A percentile compares a stretch with the other conserved stretches of the same genome.
phyloP scores from a whole-genome alignment of 1,139 yeast species.

The Maudiozyma humilis region DNA sequence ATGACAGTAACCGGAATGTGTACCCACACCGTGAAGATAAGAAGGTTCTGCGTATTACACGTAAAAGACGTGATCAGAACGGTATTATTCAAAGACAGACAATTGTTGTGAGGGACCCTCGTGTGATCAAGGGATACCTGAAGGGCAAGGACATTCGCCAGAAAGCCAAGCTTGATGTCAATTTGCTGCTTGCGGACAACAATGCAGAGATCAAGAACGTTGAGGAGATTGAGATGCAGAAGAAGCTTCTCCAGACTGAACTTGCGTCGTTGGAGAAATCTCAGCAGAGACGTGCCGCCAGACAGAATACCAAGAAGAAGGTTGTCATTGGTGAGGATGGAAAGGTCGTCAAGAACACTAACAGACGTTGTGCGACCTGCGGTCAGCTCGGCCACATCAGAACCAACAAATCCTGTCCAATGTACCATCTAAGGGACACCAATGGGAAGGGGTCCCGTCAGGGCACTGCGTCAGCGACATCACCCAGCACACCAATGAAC shows the following conservation, averaged over 20 bases:
- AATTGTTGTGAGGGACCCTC: constrained; percentile 73
- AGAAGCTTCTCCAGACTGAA: constrained; percentile 74
- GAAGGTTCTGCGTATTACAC: constrained; percentile 62
- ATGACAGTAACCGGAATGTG: constrained; percentile 30
- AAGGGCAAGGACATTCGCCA: constrained; percentile 71
- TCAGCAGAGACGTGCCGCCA: constrained; percentile 52
- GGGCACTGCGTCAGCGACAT: not conserved
- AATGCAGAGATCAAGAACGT: constrained; percentile 75
- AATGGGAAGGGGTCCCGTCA: not conserved
- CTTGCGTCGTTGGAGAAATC: constrained; percentile 77
- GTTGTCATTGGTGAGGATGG: constrained; percentile 12
- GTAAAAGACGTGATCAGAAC: constrained; percentile 75
- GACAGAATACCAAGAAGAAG: constrained; percentile 49
- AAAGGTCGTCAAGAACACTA: constrained; percentile 48
- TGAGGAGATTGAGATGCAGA: constrained; percentile 71
- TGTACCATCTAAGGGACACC: constrained; percentile 36
- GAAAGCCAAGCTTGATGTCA: constrained; percentile 34
- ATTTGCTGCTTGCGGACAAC: constrained; percentile 36
- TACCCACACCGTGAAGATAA: constrained; percentile 25
- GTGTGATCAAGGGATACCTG: constrained; percentile 79
- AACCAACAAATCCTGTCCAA: constrained; percentile 83
- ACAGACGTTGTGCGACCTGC: constrained; percentile 86
- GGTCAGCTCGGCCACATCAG: constrained; percentile 93
- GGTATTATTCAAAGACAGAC: constrained; percentile 79
- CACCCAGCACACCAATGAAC: not conserved